Evolutionary conservation across 2,329 filamentous ascomycete genomes (phyloP), one percentile per base, ranked within the genome.

Genomic region (Rachicladosporium sp.): DNA sequence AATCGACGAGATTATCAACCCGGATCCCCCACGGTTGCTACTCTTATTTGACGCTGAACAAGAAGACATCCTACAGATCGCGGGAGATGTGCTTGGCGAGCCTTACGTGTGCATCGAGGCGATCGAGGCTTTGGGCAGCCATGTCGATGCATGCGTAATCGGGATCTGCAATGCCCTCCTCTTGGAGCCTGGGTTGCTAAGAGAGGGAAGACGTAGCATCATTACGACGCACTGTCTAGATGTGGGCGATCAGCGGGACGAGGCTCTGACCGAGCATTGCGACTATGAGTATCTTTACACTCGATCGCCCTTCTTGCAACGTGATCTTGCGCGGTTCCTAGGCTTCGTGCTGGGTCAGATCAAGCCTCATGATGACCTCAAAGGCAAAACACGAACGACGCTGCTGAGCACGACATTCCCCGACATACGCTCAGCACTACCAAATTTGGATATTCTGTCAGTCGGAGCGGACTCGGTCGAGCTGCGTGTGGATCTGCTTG

Each of bases 221-320:
- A 80, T 91, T 56, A 82, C 88, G 56, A 78, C 82, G 15, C 82
- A 89, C 57, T 84, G 80, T 55, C 76, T 86, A 46, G 76, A 79
- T 50, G 68, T 77, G 40, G 77, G 76, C 23, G 82, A 80, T 65
- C 36, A 43, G 15, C 43, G 50, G 10, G 76, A 83, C 46, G 56
- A 70, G 30, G 57, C 69, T 15, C 67, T 84, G 13, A 85, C 78
- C 8, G 63, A 71, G 10, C 58, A 72, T 40, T 88, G 82, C 63
- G 82, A 91, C 62, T 91, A 89, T 62, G 85, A 93, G 58, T 91
- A 89, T 50, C 69, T 93, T 12, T 93, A 91, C 63, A 83, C 81
- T 3, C 73, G 78, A 46, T 69, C 71, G 6, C 73, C 80, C 1
- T 84, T 82, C 57, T 78, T 80, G 45, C 76, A 84, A 21, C 73